Base-by-base conservation (phyloP, 2,329 filamentous ascomycete genomes). In the Pyricularia sp. region DNA sequence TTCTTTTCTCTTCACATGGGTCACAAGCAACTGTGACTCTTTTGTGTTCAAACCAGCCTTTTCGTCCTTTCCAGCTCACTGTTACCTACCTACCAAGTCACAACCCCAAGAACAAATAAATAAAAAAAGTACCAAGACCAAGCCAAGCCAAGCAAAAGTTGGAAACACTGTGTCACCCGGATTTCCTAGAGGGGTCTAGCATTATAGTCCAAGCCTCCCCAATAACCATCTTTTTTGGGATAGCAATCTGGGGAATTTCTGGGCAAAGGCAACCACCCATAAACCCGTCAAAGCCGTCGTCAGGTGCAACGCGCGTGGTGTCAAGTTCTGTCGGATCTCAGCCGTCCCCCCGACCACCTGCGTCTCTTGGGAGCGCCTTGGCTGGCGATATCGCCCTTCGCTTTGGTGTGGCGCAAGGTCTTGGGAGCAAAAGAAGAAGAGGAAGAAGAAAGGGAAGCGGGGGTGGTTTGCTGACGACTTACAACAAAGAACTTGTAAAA, bases 311-410 rank as follows among this genome's bases (percentile, higher is more conserved):
- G 17, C 20, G 17, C 17, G 17, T 55, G 42, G 42, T 55, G 42
- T 55, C 42, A 55, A 55, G 5, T 55, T 55, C 17, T 55, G 42
- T 55, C 20, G 42, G 42, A 55, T 55, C 20, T 55, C 42, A 55
- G 42, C 42, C 42, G 42, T n/a, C 5, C 42, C 66, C 66, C 66
- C 50, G 55, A 68, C 55, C 66, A 63, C 55, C 31, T 68, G 66
- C 66, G 50, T 68, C 28, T 63, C 66, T 67, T 26, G 66, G 66
- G 12, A 20, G 33, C 42, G 20, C 42, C 42, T 55, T 55, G 42
- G 42, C 42, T 55, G 42, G 42, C 20, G 42, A n/a, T 55, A 55
- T 55, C 42, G 14, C 7, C 20, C 2, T 55, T n/a, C 42, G 17
- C 20, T 55, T n/a, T 55, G 17, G 42, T n/a, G 42, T 55, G 42